Percentiles rank a stretch among this genome's conserved stretches.
These are phyloP conservation scores for Pythium oligandrum DNA, from an alignment of 352 stramenopile species.

Conservation along the genomic window DNA sequence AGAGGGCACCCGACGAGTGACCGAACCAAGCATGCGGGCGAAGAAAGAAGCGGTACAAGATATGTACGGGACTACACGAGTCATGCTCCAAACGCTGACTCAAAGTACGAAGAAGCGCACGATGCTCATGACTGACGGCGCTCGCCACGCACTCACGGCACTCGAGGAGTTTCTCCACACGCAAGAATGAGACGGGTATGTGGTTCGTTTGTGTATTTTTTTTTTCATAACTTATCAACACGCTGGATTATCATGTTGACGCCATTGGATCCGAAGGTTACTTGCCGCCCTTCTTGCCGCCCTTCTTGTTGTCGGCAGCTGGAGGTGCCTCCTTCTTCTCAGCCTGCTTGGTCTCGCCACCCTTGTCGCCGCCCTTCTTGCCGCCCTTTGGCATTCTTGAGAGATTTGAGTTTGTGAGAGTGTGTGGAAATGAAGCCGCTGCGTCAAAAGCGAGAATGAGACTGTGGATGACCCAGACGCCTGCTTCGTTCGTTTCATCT, in stretches of 20 bases:
- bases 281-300: conserved; percentile 42
- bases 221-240: no score
- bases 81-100: no score
- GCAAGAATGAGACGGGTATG: no score
- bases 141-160: conserved; percentile 7
- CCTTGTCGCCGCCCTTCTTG: conserved; percentile 20
- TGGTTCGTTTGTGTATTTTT: no score
- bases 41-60: no score
- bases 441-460: conserved; percentile 11
- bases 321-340: conserved; percentile 22
- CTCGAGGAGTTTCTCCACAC: conserved; percentile 1
- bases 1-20: no score
- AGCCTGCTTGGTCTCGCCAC: conserved; percentile 13
- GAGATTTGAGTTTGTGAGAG: no score
- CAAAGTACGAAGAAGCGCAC: conserved; percentile 5
- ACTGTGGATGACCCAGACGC: background rate
- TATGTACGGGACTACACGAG: no score
- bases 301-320: conserved; percentile 26
- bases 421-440: no score
- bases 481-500: no score
- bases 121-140: conserved; percentile 1
- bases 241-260: no score
- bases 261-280: conserved; percentile 3
- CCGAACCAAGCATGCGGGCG: no score
- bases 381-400: conserved; percentile 3